Conservation (phyloP, 163 green algal genomes). For the Scenedesmus sp. region DNA sequence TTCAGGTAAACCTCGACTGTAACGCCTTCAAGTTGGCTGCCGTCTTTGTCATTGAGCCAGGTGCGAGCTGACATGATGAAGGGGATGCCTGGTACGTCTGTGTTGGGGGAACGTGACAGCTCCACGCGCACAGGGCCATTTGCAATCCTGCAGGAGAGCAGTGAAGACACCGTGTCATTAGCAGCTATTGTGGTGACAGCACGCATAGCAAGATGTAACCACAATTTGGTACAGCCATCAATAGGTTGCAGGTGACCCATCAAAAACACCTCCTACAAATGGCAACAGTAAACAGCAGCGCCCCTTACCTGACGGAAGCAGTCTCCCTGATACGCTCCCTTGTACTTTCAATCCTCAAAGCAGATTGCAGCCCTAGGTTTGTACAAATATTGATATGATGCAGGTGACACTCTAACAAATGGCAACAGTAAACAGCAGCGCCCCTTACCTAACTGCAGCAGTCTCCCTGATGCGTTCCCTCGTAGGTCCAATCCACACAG, state of each 20-base stretch:
- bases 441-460: neutral
- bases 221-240: neutral
- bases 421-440: neutral
- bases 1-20: constrained; percentile 32
- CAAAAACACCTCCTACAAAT: too few relatives aligned
- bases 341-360: neutral
- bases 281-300: neutral
- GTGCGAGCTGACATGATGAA: constrained; percentile 20
- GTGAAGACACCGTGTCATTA: neutral
- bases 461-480: constrained; percentile 55
- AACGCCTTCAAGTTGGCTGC: constrained; percentile 23
- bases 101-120: constrained; percentile 31
- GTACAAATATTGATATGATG: too few relatives aligned
- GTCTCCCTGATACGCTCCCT: neutral
- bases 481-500: constrained; percentile 62
- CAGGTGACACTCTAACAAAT: neutral
- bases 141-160: constrained; percentile 41
- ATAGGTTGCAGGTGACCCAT: too few relatives aligned
- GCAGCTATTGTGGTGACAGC: neutral
- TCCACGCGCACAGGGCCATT: constrained; percentile 37
- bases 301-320: neutral
- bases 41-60: constrained; percentile 16
- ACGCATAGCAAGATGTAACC: neutral
- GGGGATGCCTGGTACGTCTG: constrained; percentile 38
- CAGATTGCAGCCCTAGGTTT: neutral